A percentile compares a stretch with the other conserved stretches of the same genome.
These are phyloP conservation scores for Tuber brumale DNA, from an alignment of 495 filamentous ascomycete genomes.

Conservation along the genomic window DNA sequence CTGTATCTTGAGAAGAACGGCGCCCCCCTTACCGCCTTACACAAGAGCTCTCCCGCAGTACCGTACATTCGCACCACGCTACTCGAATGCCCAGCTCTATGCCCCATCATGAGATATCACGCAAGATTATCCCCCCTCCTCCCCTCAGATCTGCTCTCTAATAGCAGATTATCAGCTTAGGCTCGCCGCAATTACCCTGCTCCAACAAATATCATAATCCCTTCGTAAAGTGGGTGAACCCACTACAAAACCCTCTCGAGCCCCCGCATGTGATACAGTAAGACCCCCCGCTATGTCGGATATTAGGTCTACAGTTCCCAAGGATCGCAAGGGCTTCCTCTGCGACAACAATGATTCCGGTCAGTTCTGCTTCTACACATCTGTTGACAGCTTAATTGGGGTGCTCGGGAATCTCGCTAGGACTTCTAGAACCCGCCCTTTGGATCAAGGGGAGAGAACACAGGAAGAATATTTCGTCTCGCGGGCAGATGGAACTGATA, in stretches of 20 bases:
- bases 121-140: neutral
- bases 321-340: neutral
- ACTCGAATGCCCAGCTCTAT: neutral
- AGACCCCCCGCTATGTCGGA: neutral
- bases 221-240: neutral
- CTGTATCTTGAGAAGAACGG: too few species aligned
- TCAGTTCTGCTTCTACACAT: neutral
- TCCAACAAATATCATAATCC: neutral
- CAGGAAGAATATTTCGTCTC: neutral
- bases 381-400: neutral
- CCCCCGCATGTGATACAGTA: neutral
- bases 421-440: neutral
- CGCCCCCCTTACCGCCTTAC: too few species aligned
- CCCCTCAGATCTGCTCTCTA: neutral
- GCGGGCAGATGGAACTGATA: neutral
- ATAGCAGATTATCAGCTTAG: neutral
- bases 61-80: neutral
- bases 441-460: neutral
- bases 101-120: neutral
- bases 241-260: neutral
- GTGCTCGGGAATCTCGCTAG: neutral
- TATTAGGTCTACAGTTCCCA: neutral
- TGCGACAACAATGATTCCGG: neutral
- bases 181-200: neutral
- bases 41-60: too few species aligned